Evolutionary conservation across 108 stramenopile species (phyloP).

Genomic region (Bacterosira constricta): DNA sequence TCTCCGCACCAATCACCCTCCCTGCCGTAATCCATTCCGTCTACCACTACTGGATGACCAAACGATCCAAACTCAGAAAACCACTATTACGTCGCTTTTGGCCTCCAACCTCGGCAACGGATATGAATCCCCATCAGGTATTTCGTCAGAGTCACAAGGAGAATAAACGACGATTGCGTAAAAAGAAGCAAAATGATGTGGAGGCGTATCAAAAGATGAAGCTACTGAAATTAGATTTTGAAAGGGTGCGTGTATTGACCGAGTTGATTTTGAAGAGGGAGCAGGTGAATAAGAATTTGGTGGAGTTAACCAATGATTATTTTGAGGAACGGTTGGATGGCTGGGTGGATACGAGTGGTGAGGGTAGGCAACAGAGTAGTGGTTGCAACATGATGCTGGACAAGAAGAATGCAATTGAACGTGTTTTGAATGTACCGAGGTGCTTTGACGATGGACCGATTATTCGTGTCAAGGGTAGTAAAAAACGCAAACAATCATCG

Average conservation of each 20-base stretch:
- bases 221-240: slow-evolving; percentile 83
- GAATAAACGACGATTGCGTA: slow-evolving; percentile 94
- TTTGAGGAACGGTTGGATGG: slow-evolving; percentile 70
- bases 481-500: slow-evolving; percentile 38
- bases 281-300: slow-evolving; percentile 53
- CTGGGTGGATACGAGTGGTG: slow-evolving; percentile 68
- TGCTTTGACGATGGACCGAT: slow-evolving; percentile 62
- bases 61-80: slow-evolving; percentile 86
- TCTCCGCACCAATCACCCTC: slow-evolving; percentile 50
- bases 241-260: slow-evolving; percentile 58
- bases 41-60: slow-evolving; percentile 90
- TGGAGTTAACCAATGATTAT: slow-evolving; percentile 65
- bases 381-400: too few species aligned
- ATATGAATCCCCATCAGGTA: slow-evolving; percentile 94
- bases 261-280: slow-evolving; percentile 76
- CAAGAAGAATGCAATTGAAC: slow-evolving; percentile 6
- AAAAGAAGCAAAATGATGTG: slow-evolving; percentile 92
- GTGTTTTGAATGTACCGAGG: slow-evolving; percentile 59
- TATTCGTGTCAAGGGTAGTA: slow-evolving; percentile 30
- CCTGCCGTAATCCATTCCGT: slow-evolving; percentile 66
- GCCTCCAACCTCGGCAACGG: slow-evolving; percentile 87
- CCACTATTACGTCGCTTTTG: slow-evolving; percentile 91
- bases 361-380: slow-evolving; percentile 45
- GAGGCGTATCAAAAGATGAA: slow-evolving; percentile 90
- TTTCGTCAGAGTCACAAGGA: slow-evolving; percentile 96